A percentile compares a stretch with the other conserved stretches of the same genome.
Conservation (phyloP, 2,329 filamentous ascomycete species). For the Pestalotiopsis fici region DNA sequence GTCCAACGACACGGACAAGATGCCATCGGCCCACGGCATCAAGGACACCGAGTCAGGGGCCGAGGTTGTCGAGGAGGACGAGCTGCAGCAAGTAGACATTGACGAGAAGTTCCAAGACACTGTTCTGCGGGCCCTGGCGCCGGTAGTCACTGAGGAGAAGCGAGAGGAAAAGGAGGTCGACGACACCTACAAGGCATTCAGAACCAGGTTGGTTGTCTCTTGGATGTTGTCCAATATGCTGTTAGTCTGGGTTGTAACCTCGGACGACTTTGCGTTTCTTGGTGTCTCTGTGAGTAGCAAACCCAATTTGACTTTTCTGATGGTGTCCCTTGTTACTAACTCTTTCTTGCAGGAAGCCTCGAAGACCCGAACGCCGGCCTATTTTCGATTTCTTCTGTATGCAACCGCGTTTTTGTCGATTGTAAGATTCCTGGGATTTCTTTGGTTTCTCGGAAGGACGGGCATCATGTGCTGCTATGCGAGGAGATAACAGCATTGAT, state of each 20-base stretch:
- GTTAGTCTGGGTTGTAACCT: conserved; percentile 85
- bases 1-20: conserved; percentile 89
- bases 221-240: conserved; percentile 96
- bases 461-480: conserved; percentile 97
- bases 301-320: neutral
- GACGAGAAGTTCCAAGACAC: conserved; percentile 96
- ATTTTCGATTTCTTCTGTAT: conserved; percentile 92
- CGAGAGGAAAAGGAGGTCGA: conserved; percentile 85
- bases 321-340: conserved; percentile 27
- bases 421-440: conserved; percentile 87
- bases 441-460: conserved; percentile 93
- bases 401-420: conserved; percentile 82
- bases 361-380: conserved; percentile 75
- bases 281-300: conserved; percentile 76
- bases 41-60: conserved; percentile 88
- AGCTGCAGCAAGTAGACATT: conserved; percentile 89
- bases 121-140: conserved; percentile 87
- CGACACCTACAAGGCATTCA: conserved; percentile 99
- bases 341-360: conserved; percentile 56
- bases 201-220: conserved; percentile 87
- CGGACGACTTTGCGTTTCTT: conserved; percentile 80
- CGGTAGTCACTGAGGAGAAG: conserved; percentile 76
- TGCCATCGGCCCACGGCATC: conserved; percentile 85
- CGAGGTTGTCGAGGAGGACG: conserved; percentile 93
- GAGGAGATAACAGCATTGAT: conserved; percentile 57